Percentiles rank a stretch among this genome's conserved stretches.
These are phyloP conservation scores for Camelina laxa DNA, from an alignment of 345 rosid species.

Conservation along the genomic window DNA sequence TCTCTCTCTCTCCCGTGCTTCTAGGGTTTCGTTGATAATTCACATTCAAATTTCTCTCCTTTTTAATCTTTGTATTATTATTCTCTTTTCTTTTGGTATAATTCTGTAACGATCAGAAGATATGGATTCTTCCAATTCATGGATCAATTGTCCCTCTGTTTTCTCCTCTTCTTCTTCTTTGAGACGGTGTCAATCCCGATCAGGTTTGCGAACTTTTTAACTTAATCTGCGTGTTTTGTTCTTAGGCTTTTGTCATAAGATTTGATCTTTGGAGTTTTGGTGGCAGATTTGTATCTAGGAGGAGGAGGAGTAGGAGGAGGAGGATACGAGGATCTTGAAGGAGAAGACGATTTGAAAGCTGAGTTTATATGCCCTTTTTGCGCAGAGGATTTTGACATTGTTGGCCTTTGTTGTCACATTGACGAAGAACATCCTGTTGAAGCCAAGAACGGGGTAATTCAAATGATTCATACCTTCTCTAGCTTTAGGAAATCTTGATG, in stretches of 20 bases:
- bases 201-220: constrained; percentile 19
- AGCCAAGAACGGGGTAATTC: constrained; percentile 74
- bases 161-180: constrained; percentile 42
- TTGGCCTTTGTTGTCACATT: constrained; percentile 86
- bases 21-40: constrained; percentile 34
- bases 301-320: constrained; percentile 63
- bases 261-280: constrained; percentile 1
- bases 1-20: constrained; percentile 24
- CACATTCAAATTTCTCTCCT: constrained; percentile 11
- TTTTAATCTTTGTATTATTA: neutral
- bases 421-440: constrained; percentile 94
- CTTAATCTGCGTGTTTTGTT: neutral
- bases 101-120: neutral
- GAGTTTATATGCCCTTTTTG: constrained; percentile 84
- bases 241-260: constrained; percentile 3
- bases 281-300: constrained; percentile 63
- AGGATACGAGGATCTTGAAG: constrained; percentile 60
- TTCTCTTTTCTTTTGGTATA: neutral
- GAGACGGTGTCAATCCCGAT: constrained; percentile 40
- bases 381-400: constrained; percentile 80
- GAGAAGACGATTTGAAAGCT: constrained; percentile 64
- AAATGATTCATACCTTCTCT: neutral
- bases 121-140: constrained; percentile 46
- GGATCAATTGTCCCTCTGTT: constrained; percentile 43
- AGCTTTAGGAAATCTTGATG: neutral